phyloP scores from a whole-genome alignment of 805 yeast species.

The Ascoidea tarda region DNA sequence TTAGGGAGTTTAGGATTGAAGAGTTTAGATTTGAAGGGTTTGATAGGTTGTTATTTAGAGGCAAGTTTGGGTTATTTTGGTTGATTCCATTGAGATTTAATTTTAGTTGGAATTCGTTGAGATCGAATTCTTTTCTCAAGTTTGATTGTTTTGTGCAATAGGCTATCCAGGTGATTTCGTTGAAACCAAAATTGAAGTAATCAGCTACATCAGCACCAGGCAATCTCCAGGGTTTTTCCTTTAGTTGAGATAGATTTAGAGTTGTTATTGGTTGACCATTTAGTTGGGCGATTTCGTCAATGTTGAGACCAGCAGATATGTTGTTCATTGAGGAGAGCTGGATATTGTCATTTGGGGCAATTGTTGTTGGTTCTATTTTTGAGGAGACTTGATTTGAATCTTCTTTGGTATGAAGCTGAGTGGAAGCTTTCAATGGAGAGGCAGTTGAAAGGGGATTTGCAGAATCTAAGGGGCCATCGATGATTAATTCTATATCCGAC shows the following conservation, averaged over 20 bases:
- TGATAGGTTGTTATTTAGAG: slow-evolving; percentile 10
- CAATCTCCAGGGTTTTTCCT: slow-evolving; percentile 96
- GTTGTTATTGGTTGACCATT: slow-evolving; percentile 79
- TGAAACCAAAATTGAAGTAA: slow-evolving; percentile 93
- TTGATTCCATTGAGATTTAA: slow-evolving; percentile 25
- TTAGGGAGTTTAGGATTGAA: not conserved
- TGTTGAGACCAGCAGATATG: slow-evolving; percentile 37
- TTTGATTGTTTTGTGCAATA: slow-evolving; percentile 83
- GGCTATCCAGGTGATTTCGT: slow-evolving; percentile 91
- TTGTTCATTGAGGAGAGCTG: slow-evolving; percentile 23
- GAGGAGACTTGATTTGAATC: slow-evolving; percentile 9
- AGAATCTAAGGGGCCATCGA: slow-evolving; percentile 7
- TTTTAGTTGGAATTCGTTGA: slow-evolving; percentile 63
- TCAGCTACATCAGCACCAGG: slow-evolving; percentile 95
- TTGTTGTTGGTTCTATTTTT: no score
- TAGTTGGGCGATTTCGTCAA: slow-evolving; percentile 57
- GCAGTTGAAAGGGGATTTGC: slow-evolving; percentile 1
- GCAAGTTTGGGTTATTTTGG: slow-evolving; percentile 9
- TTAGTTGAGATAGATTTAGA: slow-evolving; percentile 63
- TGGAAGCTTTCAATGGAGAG: not conserved
- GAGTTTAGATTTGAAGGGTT: slow-evolving; percentile 2
- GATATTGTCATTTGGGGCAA: slow-evolving; percentile 16
- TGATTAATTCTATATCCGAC: slow-evolving; percentile 1
- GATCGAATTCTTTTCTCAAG: slow-evolving; percentile 65
- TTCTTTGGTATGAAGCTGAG: slow-evolving; percentile 1